Conservation (phyloP, 495 filamentous ascomycete species). For the Thozetella sp. region DNA sequence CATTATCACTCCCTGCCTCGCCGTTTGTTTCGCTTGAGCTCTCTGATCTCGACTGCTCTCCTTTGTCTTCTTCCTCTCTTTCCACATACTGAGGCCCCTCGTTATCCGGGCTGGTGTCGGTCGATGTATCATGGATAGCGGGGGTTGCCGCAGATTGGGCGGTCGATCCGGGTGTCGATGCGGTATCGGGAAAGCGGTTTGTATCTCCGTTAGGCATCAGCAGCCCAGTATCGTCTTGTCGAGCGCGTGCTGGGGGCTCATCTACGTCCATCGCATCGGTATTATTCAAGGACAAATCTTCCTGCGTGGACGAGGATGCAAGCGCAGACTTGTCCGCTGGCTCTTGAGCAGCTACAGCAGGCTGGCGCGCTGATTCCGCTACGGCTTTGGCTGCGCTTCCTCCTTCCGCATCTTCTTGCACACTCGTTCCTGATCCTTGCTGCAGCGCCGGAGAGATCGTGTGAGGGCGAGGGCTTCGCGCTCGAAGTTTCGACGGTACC, state of each 20-base stretch:
- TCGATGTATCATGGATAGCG: conserved; percentile 39
- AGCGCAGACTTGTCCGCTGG: background rate
- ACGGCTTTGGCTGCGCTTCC: background rate
- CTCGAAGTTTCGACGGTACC: background rate
- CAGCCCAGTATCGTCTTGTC: conserved; percentile 3
- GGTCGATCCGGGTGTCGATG: conserved; percentile 47
- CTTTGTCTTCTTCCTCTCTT: conserved; percentile 30
- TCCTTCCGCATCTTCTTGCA: background rate
- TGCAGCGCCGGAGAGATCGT: background rate
- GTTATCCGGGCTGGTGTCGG: conserved; percentile 56
- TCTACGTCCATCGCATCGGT: conserved; percentile 5
- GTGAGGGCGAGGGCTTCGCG: background rate
- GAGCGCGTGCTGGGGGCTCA: conserved; percentile 1
- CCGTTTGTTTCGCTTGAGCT: conserved; percentile 1
- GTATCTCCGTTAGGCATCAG: conserved; percentile 13
- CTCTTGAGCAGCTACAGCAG: background rate
- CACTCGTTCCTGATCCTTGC: background rate
- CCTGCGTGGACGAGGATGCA: background rate
- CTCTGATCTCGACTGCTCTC: background rate
- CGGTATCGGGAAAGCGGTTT: conserved; percentile 28
- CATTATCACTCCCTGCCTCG: conserved; percentile 8
- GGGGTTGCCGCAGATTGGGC: conserved; percentile 39
- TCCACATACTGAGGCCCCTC: conserved; percentile 43
- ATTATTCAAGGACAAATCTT: background rate
- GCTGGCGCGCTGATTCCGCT: background rate